A percentile compares a stretch with the other conserved stretches of the same genome.
These are phyloP conservation scores for Corynascus novoguineensis DNA, from an alignment of 495 filamentous ascomycete species.

Conservation along the genomic window DNA sequence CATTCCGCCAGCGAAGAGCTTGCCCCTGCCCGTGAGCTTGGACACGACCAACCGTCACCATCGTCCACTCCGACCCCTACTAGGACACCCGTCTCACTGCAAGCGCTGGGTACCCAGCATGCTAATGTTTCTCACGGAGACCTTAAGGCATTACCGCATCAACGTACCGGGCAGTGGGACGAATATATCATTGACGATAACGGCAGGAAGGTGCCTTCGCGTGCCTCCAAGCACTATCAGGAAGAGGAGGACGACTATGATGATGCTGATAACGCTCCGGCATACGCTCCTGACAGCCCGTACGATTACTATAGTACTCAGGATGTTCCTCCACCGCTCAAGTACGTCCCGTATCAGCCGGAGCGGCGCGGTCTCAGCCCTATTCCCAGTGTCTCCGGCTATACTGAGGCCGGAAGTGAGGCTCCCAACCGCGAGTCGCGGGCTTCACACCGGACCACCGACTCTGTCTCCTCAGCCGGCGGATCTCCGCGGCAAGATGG, in stretches of 20 bases:
- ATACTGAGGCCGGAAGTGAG: constrained; percentile 50
- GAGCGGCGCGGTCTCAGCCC: constrained; percentile 68
- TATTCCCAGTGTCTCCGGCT: constrained; percentile 82
- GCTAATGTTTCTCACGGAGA: constrained; percentile 48
- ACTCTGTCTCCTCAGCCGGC: constrained; percentile 39
- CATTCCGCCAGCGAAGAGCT: constrained; percentile 55
- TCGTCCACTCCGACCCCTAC: constrained; percentile 42
- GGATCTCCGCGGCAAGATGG: constrained; percentile 34
- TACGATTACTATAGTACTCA: constrained; percentile 50
- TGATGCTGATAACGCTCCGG: constrained; percentile 33
- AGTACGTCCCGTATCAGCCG: constrained; percentile 52
- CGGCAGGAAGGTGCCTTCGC: constrained; percentile 34
- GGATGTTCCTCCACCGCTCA: constrained; percentile 50
- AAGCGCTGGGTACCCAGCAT: constrained; percentile 44
- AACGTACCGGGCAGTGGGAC: constrained; percentile 31
- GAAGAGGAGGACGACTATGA: constrained; percentile 36
- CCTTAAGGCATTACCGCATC: constrained; percentile 41
- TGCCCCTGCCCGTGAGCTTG: constrained; percentile 52
- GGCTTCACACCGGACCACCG: constrained; percentile 41
- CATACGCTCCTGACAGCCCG: constrained; percentile 39
- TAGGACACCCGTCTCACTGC: constrained; percentile 35
- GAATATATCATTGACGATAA: constrained; percentile 46
- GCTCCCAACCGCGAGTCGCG: constrained; percentile 44
- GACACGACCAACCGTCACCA: constrained; percentile 42
- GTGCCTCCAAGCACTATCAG: constrained; percentile 4